Conservation (phyloP, 164 flowering plant species). For the Aristolochia contorta region DNA sequence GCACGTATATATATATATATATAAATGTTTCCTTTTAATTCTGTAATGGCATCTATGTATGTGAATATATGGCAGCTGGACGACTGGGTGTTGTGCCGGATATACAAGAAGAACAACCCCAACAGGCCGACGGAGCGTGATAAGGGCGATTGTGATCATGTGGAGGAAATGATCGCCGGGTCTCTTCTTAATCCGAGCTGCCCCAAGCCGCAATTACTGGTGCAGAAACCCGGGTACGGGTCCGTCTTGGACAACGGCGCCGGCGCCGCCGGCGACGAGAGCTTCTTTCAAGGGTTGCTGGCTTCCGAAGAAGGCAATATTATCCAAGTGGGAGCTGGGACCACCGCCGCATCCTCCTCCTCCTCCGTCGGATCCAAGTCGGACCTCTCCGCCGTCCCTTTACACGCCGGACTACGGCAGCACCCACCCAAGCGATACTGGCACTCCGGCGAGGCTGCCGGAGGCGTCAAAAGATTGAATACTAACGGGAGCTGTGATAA, state of each 20-base stretch:
- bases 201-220: slow-evolving; percentile 11
- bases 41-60: too few species aligned
- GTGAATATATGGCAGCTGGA: slow-evolving; percentile 43
- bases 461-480: slow-evolving; percentile 21
- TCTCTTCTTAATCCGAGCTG: too few species aligned
- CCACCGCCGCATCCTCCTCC: too few species aligned
- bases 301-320: slow-evolving; percentile 12
- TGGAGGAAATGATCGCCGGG: slow-evolving; percentile 40
- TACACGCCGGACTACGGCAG: neutral
- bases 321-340: slow-evolving; percentile 18
- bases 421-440: slow-evolving; percentile 27
- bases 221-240: slow-evolving; percentile 2
- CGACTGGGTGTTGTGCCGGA: slow-evolving; percentile 93
- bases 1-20: neutral
- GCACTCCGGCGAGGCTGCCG: slow-evolving; percentile 9
- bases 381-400: slow-evolving; percentile 3
- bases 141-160: slow-evolving; percentile 27
- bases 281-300: slow-evolving; percentile 32
- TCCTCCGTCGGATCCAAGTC: slow-evolving; percentile 15
- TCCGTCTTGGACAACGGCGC: slow-evolving; percentile 15
- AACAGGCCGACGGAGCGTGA: slow-evolving; percentile 47
- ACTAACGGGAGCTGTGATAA: slow-evolving; percentile 4
- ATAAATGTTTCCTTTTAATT: too few species aligned
- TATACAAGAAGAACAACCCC: slow-evolving; percentile 78
- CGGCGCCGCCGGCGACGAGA: slow-evolving; percentile 26